Evolutionary conservation across 768 basidiomycete species (phyloP), one percentile per base, ranked within the genome.

Genomic region (Russula ochroleuca): DNA sequence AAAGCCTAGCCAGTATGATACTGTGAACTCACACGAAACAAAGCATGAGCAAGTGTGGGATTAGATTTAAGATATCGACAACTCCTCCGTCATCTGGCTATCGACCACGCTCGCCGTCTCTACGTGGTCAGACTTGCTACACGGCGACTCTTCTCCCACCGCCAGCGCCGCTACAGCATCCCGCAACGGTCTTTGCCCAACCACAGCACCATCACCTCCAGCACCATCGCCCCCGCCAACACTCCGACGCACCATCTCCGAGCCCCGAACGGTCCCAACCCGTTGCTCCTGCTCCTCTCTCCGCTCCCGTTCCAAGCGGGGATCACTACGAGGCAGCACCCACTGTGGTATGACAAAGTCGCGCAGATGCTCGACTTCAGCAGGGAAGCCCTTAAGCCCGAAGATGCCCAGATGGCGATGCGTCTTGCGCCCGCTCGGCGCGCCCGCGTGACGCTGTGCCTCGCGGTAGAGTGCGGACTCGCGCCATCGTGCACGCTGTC

Each of bases 311-410:
- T 40, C 37, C 53, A 35, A 54, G 59, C 61, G 69, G 57, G 35
- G 33, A 23, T 64, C 63, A 3, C 5, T 31, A 28, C 28, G 23
- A n/a, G 61, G 52, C 57, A 66, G 45, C 67, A 69, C 63, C 85
- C 84, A 87, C 21, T 73, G 64, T 0, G 88, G 87, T 41, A 85
- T 73, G 67, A 80, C 78, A 68, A 81, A 89, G 48, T 87, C 85
- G 64, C 73, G 76, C 35, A 75, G 63, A 58, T 80, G 78, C 63
- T 80, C 79, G 41, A 84, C 63, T 40, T 77, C 79, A 1, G 70
- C 63, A 68, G 6, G 82, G 83, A n/a, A 87, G 75, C 65, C 82
- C 79, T 37, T 58, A 4, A 77, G 75, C 0, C 88, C 87, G 69
- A 88, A 90, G 10, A 86, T 83, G 17, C 77, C 79, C 47, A 80